These are phyloP conservation scores for Kewa caespitosa DNA, from an alignment of 179 eudicot genomes.

Conservation along the genomic window DNA sequence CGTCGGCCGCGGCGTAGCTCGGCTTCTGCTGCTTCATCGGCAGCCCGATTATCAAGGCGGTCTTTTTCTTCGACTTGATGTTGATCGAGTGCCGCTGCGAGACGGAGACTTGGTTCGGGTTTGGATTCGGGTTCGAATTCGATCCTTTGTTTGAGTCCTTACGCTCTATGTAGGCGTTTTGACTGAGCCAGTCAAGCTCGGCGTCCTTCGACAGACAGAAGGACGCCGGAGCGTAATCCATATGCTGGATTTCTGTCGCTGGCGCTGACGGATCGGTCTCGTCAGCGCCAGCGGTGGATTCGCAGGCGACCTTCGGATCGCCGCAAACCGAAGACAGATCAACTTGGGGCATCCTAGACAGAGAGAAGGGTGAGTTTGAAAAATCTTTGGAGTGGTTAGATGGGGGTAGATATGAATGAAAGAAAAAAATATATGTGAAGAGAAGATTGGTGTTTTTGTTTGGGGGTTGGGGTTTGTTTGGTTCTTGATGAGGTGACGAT, in stretches of 20 bases:
- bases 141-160: conserved; percentile 62
- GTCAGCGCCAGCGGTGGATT: conserved; percentile 23
- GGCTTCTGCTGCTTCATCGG: conserved; percentile 69
- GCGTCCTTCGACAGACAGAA: conserved; percentile 75
- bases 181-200: conserved; percentile 80
- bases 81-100: conserved; percentile 42
- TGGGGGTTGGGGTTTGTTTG: background rate
- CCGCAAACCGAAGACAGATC: conserved; percentile 36
- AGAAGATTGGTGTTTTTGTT: background rate
- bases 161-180: conserved; percentile 65
- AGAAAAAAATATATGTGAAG: conserved; percentile 7
- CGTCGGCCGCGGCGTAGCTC: conserved; percentile 39
- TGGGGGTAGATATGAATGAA: conserved; percentile 13
- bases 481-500: background rate
- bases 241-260: background rate
- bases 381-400: background rate
- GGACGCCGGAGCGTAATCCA: conserved; percentile 68
- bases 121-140: background rate
- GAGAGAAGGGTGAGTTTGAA: conserved; percentile 15
- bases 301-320: conserved; percentile 41
- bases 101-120: conserved; percentile 10
- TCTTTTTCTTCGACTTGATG: conserved; percentile 47
- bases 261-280: conserved; percentile 4
- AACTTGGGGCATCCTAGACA: conserved; percentile 44
- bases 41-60: conserved; percentile 55